Evolutionary conservation across 139 green algal species (phyloP).

Genomic region (Pleodorina starrii): DNA sequence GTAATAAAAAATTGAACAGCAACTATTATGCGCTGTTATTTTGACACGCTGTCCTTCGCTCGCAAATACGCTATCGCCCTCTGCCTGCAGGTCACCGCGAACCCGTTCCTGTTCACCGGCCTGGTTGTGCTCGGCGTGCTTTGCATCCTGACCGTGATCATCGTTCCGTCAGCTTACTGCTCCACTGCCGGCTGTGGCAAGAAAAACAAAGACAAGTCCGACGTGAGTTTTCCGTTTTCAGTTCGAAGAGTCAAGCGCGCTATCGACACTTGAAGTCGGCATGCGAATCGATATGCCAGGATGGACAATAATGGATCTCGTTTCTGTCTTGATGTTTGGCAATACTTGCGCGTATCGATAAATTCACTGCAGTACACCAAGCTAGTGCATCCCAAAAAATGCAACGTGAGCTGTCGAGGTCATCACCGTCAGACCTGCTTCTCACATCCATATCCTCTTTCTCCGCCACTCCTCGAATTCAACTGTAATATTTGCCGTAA

Average conservation of each 20-base stretch:
- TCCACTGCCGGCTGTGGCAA: conserved; percentile 23
- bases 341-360: background rate
- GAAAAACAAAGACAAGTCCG: background rate
- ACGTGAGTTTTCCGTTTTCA: background rate
- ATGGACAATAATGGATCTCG: no score
- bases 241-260: background rate
- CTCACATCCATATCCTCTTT: background rate
- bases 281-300: background rate
- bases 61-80: background rate
- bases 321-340: background rate
- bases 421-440: background rate
- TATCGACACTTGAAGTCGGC: no score
- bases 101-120: background rate
- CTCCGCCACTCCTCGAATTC: background rate
- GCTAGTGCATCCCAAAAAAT: no score
- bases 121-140: background rate
- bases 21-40: no score
- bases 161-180: conserved; percentile 27
- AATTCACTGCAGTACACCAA: no score
- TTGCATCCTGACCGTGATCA: background rate
- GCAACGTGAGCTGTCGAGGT: background rate
- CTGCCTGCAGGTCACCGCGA: background rate
- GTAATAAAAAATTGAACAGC: no score
- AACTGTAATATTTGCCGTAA: background rate
- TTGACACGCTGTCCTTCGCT: background rate